Evolutionary conservation across 768 basidiomycete species (phyloP).

Genomic region (Daedalea quercina): DNA sequence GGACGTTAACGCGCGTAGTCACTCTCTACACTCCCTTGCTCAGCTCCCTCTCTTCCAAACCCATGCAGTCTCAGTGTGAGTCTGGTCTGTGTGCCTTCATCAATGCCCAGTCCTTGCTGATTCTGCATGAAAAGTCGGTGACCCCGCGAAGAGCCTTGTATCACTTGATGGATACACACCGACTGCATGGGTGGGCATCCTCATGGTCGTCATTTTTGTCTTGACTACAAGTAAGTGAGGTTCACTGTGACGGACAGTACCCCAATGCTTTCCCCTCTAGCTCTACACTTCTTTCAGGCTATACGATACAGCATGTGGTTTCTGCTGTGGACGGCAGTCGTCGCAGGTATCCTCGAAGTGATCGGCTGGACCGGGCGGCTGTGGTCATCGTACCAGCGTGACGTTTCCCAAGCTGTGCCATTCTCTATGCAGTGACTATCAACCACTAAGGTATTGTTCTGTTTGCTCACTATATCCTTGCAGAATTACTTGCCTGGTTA

Average conservation of each 20-base stretch:
- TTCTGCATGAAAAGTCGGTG: too few relatives aligned
- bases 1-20: too few relatives aligned
- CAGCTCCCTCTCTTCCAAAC: too few relatives aligned
- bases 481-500: slow-evolving; percentile 42
- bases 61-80: too few relatives aligned
- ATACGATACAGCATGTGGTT: slow-evolving; percentile 27
- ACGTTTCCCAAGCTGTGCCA: slow-evolving; percentile 19
- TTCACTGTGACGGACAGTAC: too few relatives aligned
- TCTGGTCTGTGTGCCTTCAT: too few relatives aligned
- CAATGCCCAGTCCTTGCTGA: too few relatives aligned
- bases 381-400: slow-evolving; percentile 27
- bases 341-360: slow-evolving; percentile 28
- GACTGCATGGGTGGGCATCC: slow-evolving; percentile 28
- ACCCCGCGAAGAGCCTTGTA: too few relatives aligned
- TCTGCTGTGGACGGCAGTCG: slow-evolving; percentile 25
- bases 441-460: too few relatives aligned
- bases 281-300: slow-evolving; percentile 22
- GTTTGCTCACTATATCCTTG: neutral
- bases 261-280: slow-evolving; percentile 5
- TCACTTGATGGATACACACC: slow-evolving; percentile 32
- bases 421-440: slow-evolving; percentile 33
- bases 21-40: too few relatives aligned
- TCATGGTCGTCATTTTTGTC: slow-evolving; percentile 28
- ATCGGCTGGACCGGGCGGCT: slow-evolving; percentile 32
- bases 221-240: slow-evolving; percentile 12